phyloP scores from a whole-genome alignment of 2,329 filamentous ascomycete species.

The Ascochyta rabiei region DNA sequence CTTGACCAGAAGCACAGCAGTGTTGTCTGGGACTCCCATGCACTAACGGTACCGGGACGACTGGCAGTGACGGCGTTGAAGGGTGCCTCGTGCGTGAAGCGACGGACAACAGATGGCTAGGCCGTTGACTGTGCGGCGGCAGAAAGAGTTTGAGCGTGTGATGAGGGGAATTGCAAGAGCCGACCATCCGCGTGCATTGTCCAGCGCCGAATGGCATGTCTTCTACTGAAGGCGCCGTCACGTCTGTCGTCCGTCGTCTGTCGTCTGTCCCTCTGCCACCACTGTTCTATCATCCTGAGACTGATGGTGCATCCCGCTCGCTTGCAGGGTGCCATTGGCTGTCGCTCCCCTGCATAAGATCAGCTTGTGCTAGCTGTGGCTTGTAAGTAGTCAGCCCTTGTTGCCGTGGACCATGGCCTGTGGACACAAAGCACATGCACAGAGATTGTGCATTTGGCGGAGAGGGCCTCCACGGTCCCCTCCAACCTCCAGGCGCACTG shows the following conservation, averaged over 20 bases:
- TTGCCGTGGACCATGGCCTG: not conserved
- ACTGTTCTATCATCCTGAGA: not conserved
- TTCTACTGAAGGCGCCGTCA: not conserved
- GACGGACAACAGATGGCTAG: constrained; percentile 17
- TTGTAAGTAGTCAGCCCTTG: constrained; percentile 33
- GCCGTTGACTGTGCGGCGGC: constrained; percentile 8
- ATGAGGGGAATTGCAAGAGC: constrained; percentile 4
- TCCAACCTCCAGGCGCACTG: constrained; percentile 31
- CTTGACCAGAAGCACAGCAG: constrained; percentile 20
- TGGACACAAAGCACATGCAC: constrained; percentile 15
- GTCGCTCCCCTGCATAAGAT: constrained; percentile 21
- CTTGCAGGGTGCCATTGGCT: constrained; percentile 13
- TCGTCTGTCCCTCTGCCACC: constrained; percentile 3
- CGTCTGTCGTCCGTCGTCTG: not conserved
- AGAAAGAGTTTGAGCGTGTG: constrained; percentile 7
- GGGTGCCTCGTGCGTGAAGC: constrained; percentile 27
- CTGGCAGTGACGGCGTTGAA: constrained; percentile 21
- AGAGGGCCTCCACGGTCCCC: constrained; percentile 19
- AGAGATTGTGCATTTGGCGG: constrained; percentile 13
- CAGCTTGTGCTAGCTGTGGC: constrained; percentile 32
- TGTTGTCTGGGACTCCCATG: constrained; percentile 21
- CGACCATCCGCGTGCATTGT: constrained; percentile 17
- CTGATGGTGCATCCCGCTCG: constrained; percentile 4
- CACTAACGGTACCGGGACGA: constrained; percentile 23
- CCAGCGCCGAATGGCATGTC: not conserved